These are phyloP conservation scores for Lecanosticta acicola DNA, from an alignment of 2,329 filamentous ascomycete species.

Conservation along the genomic window DNA sequence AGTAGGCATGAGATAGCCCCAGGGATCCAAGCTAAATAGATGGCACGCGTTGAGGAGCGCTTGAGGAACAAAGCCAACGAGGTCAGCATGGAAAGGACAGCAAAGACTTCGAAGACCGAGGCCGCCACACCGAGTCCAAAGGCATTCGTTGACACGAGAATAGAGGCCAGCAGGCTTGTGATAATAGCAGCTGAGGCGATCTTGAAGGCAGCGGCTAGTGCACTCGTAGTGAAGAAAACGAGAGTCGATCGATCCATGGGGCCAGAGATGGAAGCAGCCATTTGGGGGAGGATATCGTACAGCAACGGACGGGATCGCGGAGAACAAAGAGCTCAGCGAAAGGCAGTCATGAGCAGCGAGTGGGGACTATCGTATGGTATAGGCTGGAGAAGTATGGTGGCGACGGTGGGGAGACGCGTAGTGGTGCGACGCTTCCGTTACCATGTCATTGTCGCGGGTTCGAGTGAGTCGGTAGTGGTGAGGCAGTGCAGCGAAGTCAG, in stretches of 20 bases:
- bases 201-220: constrained; percentile 17
- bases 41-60: constrained; percentile 8
- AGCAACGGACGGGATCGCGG: constrained; percentile 1
- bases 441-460: constrained; percentile 14
- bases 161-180: constrained; percentile 15
- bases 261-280: constrained; percentile 8
- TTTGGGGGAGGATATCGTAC: constrained; percentile 5
- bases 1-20: constrained; percentile 9
- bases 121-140: constrained; percentile 18
- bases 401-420: no score
- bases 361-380: constrained; percentile 3
- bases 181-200: constrained; percentile 18
- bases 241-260: constrained; percentile 16
- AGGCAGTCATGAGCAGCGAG: constrained; percentile 5
- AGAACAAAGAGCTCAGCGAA: constrained; percentile 4
- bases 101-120: constrained; percentile 20
- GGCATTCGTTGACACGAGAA: constrained; percentile 5
- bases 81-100: constrained; percentile 15
- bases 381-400: constrained; percentile 2
- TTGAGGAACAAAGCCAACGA: constrained; percentile 15
- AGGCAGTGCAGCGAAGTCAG: constrained; percentile 3
- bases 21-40: constrained; percentile 14
- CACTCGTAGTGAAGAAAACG: constrained; percentile 11
- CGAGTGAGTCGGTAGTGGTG: no score
- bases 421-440: no score